phyloP scores from a whole-genome alignment of 495 filamentous ascomycete species.

The Patellaria atrata region DNA sequence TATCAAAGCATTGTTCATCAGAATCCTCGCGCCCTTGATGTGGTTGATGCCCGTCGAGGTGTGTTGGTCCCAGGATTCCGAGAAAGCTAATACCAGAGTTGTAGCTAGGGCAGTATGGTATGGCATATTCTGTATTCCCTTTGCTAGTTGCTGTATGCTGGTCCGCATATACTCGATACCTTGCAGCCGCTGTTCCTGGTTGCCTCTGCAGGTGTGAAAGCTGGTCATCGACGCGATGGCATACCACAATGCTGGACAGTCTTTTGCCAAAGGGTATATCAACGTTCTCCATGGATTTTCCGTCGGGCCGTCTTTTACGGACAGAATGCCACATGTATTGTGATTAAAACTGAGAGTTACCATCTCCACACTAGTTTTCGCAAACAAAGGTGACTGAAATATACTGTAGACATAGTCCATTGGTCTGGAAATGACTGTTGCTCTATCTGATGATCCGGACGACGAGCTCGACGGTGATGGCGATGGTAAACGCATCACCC shows the following conservation, averaged over 20 bases:
- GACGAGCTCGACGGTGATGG: slow-evolving; percentile 17
- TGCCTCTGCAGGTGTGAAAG: slow-evolving; percentile 54
- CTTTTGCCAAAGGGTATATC: slow-evolving; percentile 54
- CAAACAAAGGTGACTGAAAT: slow-evolving; percentile 33
- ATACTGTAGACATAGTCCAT: slow-evolving; percentile 18
- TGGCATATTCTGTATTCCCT: slow-evolving; percentile 46
- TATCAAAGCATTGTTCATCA: slow-evolving; percentile 46
- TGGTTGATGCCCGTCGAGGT: slow-evolving; percentile 63
- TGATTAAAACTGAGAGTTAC: slow-evolving; percentile 53
- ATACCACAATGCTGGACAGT: slow-evolving; percentile 57
- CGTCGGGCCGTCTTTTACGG: slow-evolving; percentile 53
- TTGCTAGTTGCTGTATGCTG: slow-evolving; percentile 44
- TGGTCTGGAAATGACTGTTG: neutral
- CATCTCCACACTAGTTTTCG: slow-evolving; percentile 44
- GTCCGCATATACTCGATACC: slow-evolving; percentile 62
- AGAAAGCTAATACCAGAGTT: slow-evolving; percentile 58
- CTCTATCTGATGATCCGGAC: slow-evolving; percentile 17
- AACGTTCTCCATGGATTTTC: slow-evolving; percentile 71
- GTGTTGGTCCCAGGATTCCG: slow-evolving; percentile 65
- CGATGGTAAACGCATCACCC: slow-evolving; percentile 23
- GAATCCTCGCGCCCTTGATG: slow-evolving; percentile 51
- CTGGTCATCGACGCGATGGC: slow-evolving; percentile 62
- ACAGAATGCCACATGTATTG: slow-evolving; percentile 63
- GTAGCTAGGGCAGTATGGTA: slow-evolving; percentile 57
- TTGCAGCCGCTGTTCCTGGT: slow-evolving; percentile 41